Evolutionary conservation across 768 basidiomycete genomes (phyloP).

Genomic region (Serendipita indica): DNA sequence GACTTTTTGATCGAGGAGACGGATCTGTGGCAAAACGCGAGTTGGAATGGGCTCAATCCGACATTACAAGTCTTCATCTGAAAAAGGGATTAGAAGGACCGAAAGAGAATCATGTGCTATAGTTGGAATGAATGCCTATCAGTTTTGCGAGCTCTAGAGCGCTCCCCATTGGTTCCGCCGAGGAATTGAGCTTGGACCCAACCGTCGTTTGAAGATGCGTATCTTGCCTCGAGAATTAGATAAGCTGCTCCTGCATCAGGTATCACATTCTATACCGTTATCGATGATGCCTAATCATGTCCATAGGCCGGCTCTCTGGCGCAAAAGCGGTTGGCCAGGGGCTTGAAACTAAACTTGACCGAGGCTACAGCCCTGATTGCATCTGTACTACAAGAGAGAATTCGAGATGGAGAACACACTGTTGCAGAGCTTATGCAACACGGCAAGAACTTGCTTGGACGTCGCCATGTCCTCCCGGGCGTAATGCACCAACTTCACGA

Average conservation of each 20-base stretch:
- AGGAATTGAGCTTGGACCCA: neutral
- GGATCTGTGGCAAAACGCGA: constrained; percentile 50
- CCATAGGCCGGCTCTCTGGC: constrained; percentile 70
- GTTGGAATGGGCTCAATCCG: constrained; percentile 64
- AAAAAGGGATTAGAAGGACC: no score
- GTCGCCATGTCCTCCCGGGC: constrained; percentile 74
- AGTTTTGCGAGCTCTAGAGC: no score
- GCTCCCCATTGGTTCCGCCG: neutral
- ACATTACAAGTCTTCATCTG: constrained; percentile 67
- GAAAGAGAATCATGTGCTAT: no score
- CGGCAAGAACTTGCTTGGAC: constrained; percentile 77
- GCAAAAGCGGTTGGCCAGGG: constrained; percentile 90
- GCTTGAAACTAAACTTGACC: constrained; percentile 68
- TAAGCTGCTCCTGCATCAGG: constrained; percentile 62
- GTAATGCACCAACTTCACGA: constrained; percentile 66
- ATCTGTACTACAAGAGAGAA: constrained; percentile 82
- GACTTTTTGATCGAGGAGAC: constrained; percentile 73
- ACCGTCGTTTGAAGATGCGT: constrained; percentile 38
- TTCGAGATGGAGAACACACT: constrained; percentile 75
- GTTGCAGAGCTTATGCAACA: constrained; percentile 89
- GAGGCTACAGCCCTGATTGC: constrained; percentile 87
- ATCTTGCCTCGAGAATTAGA: constrained; percentile 61
- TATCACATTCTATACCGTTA: constrained; percentile 19
- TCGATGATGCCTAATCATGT: constrained; percentile 7
- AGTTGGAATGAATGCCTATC: no score